Base-by-base conservation (phyloP, 805 yeast genomes). In the Sungouiella thailandica region DNA sequence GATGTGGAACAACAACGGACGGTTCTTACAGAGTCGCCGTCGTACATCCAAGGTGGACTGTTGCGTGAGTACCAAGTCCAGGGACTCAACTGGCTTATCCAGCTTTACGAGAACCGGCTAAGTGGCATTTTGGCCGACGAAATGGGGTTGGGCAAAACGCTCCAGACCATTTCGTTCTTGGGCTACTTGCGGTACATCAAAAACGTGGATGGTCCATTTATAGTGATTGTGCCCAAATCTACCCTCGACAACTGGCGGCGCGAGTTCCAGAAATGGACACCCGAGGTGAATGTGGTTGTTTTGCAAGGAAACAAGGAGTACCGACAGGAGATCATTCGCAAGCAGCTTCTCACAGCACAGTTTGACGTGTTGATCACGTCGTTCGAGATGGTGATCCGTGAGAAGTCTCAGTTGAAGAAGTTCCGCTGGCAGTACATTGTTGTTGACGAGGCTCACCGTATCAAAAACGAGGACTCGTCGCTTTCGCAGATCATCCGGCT, bases 91-190 rank as follows among this genome's bases (percentile, higher is more conserved):
- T 90, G 98, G 98, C 70, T 90, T 52, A 81, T 90, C 13, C 78
- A 94, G 1, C 61, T 90, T 23, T 85, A 88, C 55, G 96, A 89
- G 46, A 87, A 90, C 58, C 75, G 83, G 47, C 70, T 90, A 28
- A 83, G 95, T 7, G 98, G 98, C 14, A 93, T 90, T 29, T 64
- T 90, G 31, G 98, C 98, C 9, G 98, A 90, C 61, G 98, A 90
- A 57, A 90, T 93, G 98, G 98, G 98, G 3, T 70, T 90, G 25
- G 98, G 98, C 36, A 90, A 90, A 59, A 90, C 98, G 4, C 65
- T 93, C 36, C 98, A 90, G 60, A 90, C 97, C 0, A 87, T 90
- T 29, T 77, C 97, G 2, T 93, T 90, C 49, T 62, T 90, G 31
- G 97, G 97, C 0, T 87, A 84, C 55, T 60, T 93, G 40, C 74